A percentile compares a stretch with the other conserved stretches of the same genome.
These are phyloP conservation scores for Phytophthora meadii DNA, from an alignment of 352 stramenopile genomes.

Conservation along the genomic window DNA sequence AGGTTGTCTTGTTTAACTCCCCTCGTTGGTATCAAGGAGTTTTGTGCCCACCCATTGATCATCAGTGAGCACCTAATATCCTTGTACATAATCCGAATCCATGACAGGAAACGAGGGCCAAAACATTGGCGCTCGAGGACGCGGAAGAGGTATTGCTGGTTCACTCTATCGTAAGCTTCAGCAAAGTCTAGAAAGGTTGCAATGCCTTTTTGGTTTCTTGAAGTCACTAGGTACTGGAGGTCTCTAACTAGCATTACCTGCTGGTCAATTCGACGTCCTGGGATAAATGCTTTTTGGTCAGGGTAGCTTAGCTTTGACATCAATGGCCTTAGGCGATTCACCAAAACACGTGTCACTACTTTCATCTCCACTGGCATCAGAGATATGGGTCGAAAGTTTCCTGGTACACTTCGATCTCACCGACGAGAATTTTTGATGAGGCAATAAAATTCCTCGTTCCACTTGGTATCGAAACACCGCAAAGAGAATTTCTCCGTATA, in stretches of 20 bases:
- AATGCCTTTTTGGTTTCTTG: background rate
- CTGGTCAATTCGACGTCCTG: background rate
- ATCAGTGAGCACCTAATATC: background rate
- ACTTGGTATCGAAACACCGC: conserved; percentile 4
- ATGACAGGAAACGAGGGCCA: background rate
- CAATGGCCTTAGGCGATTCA: background rate
- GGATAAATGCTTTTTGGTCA: conserved; percentile 15
- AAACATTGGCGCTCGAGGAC: conserved; percentile 1
- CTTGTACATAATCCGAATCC: conserved; percentile 3
- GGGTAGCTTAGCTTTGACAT: background rate
- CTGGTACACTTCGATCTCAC: background rate
- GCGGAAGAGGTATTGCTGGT: background rate
- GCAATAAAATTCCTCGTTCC: conserved; percentile 4
- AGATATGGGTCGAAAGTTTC: conserved; percentile 8
- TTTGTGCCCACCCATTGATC: conserved; percentile 6
- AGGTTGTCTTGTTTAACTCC: background rate
- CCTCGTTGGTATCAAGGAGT: background rate
- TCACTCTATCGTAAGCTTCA: conserved; percentile 11
- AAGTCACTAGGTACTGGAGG: background rate
- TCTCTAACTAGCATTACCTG: conserved; percentile 6
- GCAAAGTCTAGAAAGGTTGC: conserved; percentile 12
- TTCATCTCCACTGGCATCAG: conserved; percentile 20
- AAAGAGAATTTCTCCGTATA: background rate
- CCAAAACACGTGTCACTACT: conserved; percentile 2
- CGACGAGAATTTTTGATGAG: conserved; percentile 4